Evolutionary conservation across 129 eudicot genomes (phyloP), one percentile per base, ranked within the genome.

Genomic region (Logfia minima): DNA sequence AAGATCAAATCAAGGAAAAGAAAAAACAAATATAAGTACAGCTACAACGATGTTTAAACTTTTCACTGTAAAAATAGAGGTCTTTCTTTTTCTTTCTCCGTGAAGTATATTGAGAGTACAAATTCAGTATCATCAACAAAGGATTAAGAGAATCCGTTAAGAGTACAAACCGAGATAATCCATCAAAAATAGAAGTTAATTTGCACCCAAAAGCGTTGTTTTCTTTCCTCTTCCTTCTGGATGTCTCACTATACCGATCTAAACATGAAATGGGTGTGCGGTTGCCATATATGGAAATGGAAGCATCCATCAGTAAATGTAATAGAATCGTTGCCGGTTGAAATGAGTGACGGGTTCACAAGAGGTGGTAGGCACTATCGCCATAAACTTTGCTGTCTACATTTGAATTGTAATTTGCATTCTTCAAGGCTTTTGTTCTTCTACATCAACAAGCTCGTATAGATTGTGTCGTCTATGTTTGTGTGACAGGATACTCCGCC

Each of bases 401-500:
- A 17, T 34, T 7, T 4, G 45, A 18, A 9, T 53, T 34, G 8
- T 29, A 13, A 68, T 39, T 11, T 68, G 58, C 45, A 10, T 10
- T 39, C 55, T 39, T 68, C 63, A 41, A 21, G 58, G 58, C 18
- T 5, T 68, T 41, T 68, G 31, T 22, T 34, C 31, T 56, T 56
- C 24, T 56, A 45, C 16, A 4, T 19, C 6, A 17, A 3, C 6
- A 73, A 73, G 55, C 39, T 21, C 9, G 77, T 56, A 31, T n/a
- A 72, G 4, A 1, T 32, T 18, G 18, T 13, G 31, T 34, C 7
- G 76, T 28, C 4, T 29, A 9, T 31, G 31, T 31, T 5, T 71
- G 26, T 71, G 76, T 71, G 31, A 55, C 4, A 32, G 19, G 65
- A 53, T 53, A 31, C 41, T 28, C 76, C n/a, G 43, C 45, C 75